Evolutionary conservation across 208 protist genomes (phyloP), one percentile per base, ranked within the genome.

Genomic region (Herpetomonas tarakana): DNA sequence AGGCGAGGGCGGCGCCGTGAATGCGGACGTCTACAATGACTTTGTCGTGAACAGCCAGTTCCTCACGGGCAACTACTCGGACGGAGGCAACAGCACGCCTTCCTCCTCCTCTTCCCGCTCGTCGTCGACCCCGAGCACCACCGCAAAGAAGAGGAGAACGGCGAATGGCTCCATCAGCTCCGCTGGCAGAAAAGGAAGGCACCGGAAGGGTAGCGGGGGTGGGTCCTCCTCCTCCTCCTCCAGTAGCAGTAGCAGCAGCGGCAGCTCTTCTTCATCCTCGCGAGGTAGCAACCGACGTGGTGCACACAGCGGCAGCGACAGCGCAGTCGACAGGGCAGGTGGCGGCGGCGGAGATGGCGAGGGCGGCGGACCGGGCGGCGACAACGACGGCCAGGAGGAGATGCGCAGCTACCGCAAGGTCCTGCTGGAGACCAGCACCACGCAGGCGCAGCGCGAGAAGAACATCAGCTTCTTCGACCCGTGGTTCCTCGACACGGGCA

Each of bases 361-460:
- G 29, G 41, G 52, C 53, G 18, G 51, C 52, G n/a, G n/a, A n/a
- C n/a, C n/a, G n/a, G n/a, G n/a, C n/a, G n/a, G n/a, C n/a, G 24
- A 49, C n/a, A 52, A 55, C 54, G 31, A 67, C n/a, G 65, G 68
- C 25, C 71, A 75, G 44, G 63, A 58, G 11, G 51, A 68, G 55
- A 88, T 93, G 65, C 72, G 82, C 24, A 88, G 81, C 52, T 93
- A 93, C 61, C 71, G 75, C 9, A 83, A 86, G 55, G 64, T 89
- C 19, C 65, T 93, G 41, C 57, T 59, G 35, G 35, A 41, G 35
- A 41, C 35, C 35, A 41, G 35, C 35, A 41, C 35, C 35, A 78
- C 31, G 11, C 69, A 82, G 14, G 60, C 68, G n/a, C 65, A 73
- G 58, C 59, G 78, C 51, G 63, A 74, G 56, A 59, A 78, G 54